Conservation (phyloP, 164 flowering plant genomes). For the Vitis amurensis region DNA sequence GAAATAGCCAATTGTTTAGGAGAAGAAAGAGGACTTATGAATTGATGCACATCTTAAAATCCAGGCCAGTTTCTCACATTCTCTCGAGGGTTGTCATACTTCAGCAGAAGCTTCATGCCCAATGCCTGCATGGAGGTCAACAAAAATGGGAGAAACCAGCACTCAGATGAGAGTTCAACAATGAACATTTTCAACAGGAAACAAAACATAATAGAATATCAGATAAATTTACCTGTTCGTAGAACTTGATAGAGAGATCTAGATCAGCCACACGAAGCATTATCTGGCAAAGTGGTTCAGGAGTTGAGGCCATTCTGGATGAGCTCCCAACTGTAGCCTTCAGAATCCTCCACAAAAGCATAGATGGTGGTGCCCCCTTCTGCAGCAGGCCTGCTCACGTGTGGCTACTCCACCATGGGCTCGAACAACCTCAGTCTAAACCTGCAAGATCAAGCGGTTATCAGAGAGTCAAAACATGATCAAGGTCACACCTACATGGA, state of each 20-base stretch:
- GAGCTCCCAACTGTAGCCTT: conserved; percentile 20
- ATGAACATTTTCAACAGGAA: too few relatives aligned
- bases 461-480: too few relatives aligned
- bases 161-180: too few relatives aligned
- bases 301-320: conserved; percentile 9
- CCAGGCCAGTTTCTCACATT: neutral
- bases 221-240: conserved; percentile 2
- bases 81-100: conserved; percentile 5
- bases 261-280: conserved; percentile 11
- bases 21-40: too few relatives aligned
- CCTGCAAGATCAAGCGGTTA: neutral
- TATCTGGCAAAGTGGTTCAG: conserved; percentile 16
- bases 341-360: conserved; percentile 17
- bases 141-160: too few relatives aligned
- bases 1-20: too few relatives aligned
- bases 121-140: conserved; percentile 1
- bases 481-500: too few relatives aligned
- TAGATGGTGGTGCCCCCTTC: conserved; percentile 1
- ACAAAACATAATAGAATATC: too few relatives aligned
- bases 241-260: conserved; percentile 14
- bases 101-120: conserved; percentile 11
- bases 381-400: neutral
- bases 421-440: neutral
- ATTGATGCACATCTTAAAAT: too few relatives aligned
- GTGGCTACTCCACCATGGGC: conserved; percentile 4